Conservation (phyloP, 352 stramenopile species). For the Aphanomyces stellatus region DNA sequence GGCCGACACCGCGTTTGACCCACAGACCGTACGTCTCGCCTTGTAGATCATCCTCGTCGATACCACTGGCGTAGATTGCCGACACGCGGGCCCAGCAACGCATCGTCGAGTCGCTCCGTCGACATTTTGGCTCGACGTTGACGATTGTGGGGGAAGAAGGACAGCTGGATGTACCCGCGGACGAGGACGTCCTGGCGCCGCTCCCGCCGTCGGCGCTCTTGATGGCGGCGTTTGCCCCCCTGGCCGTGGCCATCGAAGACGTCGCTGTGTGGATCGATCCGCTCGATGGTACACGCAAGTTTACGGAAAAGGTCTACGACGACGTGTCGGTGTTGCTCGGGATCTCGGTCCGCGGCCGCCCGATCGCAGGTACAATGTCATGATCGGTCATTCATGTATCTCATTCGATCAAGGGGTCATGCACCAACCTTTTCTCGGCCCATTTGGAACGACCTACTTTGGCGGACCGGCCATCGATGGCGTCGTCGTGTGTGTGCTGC, state of each 20-base stretch:
- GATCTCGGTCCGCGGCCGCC: constrained; percentile 53
- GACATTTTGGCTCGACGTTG: constrained; percentile 37
- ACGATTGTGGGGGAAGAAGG: constrained; percentile 64
- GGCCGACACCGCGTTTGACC: constrained; percentile 50
- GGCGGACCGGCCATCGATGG: not conserved
- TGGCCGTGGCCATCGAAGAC: constrained; percentile 29
- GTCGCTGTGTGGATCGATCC: constrained; percentile 75
- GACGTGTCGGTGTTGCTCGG: constrained; percentile 72
- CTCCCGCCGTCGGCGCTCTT: constrained; percentile 13
- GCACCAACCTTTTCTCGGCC: constrained; percentile 54
- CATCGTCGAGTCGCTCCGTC: constrained; percentile 48
- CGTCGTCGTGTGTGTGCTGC: not conserved
- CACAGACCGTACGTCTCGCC: constrained; percentile 37
- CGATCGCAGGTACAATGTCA: constrained; percentile 25
- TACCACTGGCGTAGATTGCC: constrained; percentile 27
- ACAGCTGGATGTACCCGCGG: constrained; percentile 38
- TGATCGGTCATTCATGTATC: not conserved
- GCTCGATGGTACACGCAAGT: constrained; percentile 71
- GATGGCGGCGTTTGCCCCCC: constrained; percentile 15
- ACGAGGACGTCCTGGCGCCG: constrained; percentile 38
- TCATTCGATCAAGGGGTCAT: constrained; percentile 35
- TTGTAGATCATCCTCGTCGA: not conserved
- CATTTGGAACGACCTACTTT: constrained; percentile 44
- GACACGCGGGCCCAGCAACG: constrained; percentile 68
- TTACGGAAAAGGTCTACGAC: constrained; percentile 58